Conservation (phyloP, 768 basidiomycete species). For the Daedaleopsis nitida region DNA sequence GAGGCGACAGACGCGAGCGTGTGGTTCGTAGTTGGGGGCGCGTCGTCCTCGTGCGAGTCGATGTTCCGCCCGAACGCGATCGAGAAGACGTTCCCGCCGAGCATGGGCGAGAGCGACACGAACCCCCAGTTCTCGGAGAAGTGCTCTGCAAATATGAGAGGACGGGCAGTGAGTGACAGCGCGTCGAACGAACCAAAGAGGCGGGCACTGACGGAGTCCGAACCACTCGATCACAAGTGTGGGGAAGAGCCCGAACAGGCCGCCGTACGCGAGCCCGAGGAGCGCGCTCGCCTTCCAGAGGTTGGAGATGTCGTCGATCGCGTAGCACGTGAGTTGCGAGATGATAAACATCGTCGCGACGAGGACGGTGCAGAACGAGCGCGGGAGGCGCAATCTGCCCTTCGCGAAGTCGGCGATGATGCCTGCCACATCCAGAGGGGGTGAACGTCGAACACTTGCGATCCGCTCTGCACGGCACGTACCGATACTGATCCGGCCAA, state of each 20-base stretch:
- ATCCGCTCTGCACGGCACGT: conserved; percentile 8
- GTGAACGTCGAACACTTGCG: background rate
- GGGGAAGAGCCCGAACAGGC: conserved; percentile 71
- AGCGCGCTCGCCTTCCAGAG: conserved; percentile 65
- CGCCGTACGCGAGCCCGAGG: conserved; percentile 73
- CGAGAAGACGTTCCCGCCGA: conserved; percentile 84
- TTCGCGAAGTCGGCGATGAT: conserved; percentile 68
- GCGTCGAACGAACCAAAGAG: background rate
- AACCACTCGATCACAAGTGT: conserved; percentile 89
- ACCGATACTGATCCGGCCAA: conserved; percentile 80
- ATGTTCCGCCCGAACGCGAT: conserved; percentile 79
- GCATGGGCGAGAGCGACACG: conserved; percentile 69
- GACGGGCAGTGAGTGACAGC: background rate
- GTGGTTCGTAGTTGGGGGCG: conserved; percentile 1
- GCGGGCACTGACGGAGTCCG: conserved; percentile 64
- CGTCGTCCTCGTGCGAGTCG: conserved; percentile 59
- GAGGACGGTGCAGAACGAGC: conserved; percentile 69
- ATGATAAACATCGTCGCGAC: conserved; percentile 69
- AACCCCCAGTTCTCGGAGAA: conserved; percentile 90
- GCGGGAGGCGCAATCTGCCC: conserved; percentile 56
- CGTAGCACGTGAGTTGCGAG: conserved; percentile 65
- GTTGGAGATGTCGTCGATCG: conserved; percentile 54
- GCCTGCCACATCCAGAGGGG: conserved; percentile 40
- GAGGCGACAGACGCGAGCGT: conserved; percentile 3
- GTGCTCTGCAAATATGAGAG: conserved; percentile 52